Percentiles rank a stretch among this genome's conserved stretches.
These are phyloP conservation scores for Raddia guianensis DNA, from an alignment of 176 grass and related monocot species.

Conservation along the genomic window DNA sequence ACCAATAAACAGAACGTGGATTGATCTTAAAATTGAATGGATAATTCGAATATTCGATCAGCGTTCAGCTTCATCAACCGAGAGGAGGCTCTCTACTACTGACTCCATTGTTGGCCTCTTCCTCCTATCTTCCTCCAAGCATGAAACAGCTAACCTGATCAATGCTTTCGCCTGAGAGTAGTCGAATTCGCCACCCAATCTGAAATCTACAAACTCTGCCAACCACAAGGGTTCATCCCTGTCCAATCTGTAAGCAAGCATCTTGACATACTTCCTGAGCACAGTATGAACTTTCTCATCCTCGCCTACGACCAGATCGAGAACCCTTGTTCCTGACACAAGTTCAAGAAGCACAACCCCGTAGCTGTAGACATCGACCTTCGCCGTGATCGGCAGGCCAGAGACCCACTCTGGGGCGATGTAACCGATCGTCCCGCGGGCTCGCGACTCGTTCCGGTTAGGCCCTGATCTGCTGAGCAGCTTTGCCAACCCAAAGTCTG, in stretches of 20 bases:
- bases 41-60: background rate
- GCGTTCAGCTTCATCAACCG: conserved; percentile 24
- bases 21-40: background rate
- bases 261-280: conserved; percentile 40
- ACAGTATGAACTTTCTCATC: conserved; percentile 30
- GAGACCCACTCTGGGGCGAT: conserved; percentile 58
- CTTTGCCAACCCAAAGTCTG: conserved; percentile 48
- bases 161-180: conserved; percentile 24
- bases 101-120: conserved; percentile 55
- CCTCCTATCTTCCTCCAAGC: conserved; percentile 52
- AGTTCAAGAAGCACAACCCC: conserved; percentile 51
- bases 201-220: conserved; percentile 47
- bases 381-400: conserved; percentile 37
- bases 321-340: conserved; percentile 34
- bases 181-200: conserved; percentile 34
- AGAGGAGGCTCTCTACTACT: conserved; percentile 43
- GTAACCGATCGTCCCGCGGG: conserved; percentile 45
- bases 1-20: background rate
- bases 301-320: conserved; percentile 31
- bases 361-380: conserved; percentile 51
- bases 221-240: conserved; percentile 33
- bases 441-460: conserved; percentile 16
- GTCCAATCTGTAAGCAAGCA: conserved; percentile 35
- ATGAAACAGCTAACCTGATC: conserved; percentile 48
- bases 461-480: conserved; percentile 38